Conservation (phyloP, 2,329 filamentous ascomycete species). For the Furcasterigmium furcatum region DNA sequence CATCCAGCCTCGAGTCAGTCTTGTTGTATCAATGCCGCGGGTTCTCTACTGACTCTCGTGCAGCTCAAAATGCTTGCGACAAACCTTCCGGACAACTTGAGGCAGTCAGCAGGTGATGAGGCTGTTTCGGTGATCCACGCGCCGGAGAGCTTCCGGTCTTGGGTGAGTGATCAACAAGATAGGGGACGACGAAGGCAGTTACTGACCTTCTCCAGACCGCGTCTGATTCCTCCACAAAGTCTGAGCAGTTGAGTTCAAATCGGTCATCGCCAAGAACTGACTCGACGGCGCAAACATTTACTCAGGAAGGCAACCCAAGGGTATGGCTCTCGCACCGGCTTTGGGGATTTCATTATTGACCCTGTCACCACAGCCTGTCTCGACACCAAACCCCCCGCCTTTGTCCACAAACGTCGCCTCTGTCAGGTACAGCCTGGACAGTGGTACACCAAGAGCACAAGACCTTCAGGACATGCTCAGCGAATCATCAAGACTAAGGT, state of each 20-base stretch:
- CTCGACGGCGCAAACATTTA: constrained; percentile 15
- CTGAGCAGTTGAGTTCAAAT: constrained; percentile 22
- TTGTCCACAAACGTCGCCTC: constrained; percentile 73
- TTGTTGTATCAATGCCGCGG: neutral
- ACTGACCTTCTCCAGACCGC: constrained; percentile 13
- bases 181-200: too few relatives aligned
- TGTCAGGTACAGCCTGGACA: constrained; percentile 62
- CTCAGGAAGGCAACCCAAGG: too few relatives aligned
- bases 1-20: too few relatives aligned
- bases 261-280: constrained; percentile 33
- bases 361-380: too few relatives aligned
- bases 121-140: constrained; percentile 90
- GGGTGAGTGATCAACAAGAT: constrained; percentile 50
- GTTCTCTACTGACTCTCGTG: constrained; percentile 8
- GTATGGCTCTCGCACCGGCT: too few relatives aligned
- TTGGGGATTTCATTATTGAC: too few relatives aligned
- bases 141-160: constrained; percentile 76
- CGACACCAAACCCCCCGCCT: constrained; percentile 53
- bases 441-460: constrained; percentile 77
- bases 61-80: constrained; percentile 54
- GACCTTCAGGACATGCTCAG: constrained; percentile 70
- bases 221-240: constrained; percentile 30
- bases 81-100: constrained; percentile 52
- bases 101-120: constrained; percentile 66
- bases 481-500: constrained; percentile 54